phyloP scores from a whole-genome alignment of 805 yeast genomes.

The Pichia pseudocactophila region DNA sequence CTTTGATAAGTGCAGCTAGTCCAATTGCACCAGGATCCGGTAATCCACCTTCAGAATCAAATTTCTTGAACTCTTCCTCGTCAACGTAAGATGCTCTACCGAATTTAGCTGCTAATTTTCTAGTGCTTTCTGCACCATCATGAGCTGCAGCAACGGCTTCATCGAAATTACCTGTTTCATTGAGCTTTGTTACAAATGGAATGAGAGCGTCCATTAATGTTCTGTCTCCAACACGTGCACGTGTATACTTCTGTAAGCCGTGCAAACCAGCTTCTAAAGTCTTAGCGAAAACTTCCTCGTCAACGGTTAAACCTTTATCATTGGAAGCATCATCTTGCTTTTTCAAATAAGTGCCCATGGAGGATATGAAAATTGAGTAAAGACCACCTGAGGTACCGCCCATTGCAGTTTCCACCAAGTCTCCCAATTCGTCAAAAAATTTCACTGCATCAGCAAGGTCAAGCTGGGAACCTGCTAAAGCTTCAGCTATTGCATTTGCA shows the following conservation, averaged over 20 bases:
- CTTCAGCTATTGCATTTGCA: slow-evolving; percentile 57
- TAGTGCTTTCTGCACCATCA: slow-evolving; percentile 70
- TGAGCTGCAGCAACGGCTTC: slow-evolving; percentile 63
- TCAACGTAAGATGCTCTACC: slow-evolving; percentile 91
- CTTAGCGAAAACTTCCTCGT: slow-evolving; percentile 32
- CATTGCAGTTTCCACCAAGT: slow-evolving; percentile 78
- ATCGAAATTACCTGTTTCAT: slow-evolving; percentile 39
- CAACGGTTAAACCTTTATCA: slow-evolving; percentile 12
- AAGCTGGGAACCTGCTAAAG: slow-evolving; percentile 34
- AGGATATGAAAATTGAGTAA: slow-evolving; percentile 76
- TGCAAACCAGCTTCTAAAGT: slow-evolving; percentile 53
- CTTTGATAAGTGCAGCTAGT: slow-evolving; percentile 34
- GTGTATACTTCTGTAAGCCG: slow-evolving; percentile 75
- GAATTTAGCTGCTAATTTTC: slow-evolving; percentile 68
- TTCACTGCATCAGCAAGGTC: slow-evolving; percentile 43
- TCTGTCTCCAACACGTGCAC: slow-evolving; percentile 82
- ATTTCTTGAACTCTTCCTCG: slow-evolving; percentile 44
- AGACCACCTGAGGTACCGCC: slow-evolving; percentile 97
- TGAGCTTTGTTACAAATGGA: slow-evolving; percentile 69
- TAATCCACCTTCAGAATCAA: slow-evolving; percentile 54
- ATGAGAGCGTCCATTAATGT: slow-evolving; percentile 83
- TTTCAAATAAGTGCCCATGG: slow-evolving; percentile 48
- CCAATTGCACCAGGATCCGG: slow-evolving; percentile 98
- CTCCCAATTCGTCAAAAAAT: slow-evolving; percentile 65
- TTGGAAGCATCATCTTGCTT: slow-evolving; percentile 28